phyloP scores from a whole-genome alignment of 495 filamentous ascomycete species.

The Xylaria acuta region DNA sequence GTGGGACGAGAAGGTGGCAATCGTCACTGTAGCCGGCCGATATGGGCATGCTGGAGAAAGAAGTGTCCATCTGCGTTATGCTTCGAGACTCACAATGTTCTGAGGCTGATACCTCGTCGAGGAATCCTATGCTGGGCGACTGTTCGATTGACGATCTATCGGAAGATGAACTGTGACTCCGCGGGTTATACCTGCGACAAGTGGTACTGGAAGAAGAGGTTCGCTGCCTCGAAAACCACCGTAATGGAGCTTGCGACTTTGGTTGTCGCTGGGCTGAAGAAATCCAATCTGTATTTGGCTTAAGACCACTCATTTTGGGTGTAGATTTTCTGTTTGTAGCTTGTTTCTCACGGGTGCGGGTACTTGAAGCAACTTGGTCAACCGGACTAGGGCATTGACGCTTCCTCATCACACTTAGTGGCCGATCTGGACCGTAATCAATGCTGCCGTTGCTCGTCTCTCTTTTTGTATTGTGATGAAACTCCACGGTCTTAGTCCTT shows the following conservation, averaged over 20 bases:
- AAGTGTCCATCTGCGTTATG: not conserved
- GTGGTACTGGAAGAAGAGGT: conserved; percentile 32
- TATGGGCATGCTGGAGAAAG: conserved; percentile 2
- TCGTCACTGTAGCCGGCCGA: conserved; percentile 32
- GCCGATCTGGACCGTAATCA: conserved; percentile 30
- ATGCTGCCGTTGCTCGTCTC: conserved; percentile 34
- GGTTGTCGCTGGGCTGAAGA: not conserved
- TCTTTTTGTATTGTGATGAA: conserved; percentile 33
- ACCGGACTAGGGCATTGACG: conserved; percentile 18
- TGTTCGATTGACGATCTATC: conserved; percentile 30
- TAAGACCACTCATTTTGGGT: not conserved
- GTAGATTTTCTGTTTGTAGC: not conserved
- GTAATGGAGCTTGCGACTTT: conserved; percentile 19
- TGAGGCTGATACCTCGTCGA: conserved; percentile 3
- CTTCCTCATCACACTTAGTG: conserved; percentile 37
- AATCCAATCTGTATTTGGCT: not conserved
- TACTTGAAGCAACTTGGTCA: not conserved
- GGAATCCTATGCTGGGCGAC: conserved; percentile 10
- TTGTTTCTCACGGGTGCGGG: not conserved
- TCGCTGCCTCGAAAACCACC: conserved; percentile 33
- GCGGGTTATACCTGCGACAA: conserved; percentile 19
- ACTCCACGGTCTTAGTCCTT: conserved; percentile 38
- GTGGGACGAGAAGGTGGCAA: conserved; percentile 47
- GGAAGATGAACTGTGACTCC: conserved; percentile 30
- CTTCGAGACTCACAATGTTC: conserved; percentile 19